A percentile compares a stretch with the other conserved stretches of the same genome.
phyloP scores from a whole-genome alignment of 2,329 filamentous ascomycete species.

The Epichloe baconii region DNA sequence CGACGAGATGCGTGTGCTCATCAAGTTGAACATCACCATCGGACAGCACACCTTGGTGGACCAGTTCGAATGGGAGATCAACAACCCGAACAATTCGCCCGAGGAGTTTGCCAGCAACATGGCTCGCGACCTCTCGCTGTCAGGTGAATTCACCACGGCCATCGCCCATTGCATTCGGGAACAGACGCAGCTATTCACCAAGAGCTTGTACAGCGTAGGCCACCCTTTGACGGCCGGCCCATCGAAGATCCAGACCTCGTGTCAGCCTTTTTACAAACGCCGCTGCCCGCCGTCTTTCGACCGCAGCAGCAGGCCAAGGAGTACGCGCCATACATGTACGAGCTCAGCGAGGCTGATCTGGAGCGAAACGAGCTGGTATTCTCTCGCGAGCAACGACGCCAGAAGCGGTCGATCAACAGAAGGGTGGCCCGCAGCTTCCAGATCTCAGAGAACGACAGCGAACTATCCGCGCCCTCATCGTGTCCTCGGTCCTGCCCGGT shows the following conservation, averaged over 20 bases:
- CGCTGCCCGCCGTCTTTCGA: conserved; percentile 70
- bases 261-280: conserved; percentile 73
- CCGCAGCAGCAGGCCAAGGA: conserved; percentile 90
- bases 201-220: conserved; percentile 82
- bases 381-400: conserved; percentile 80
- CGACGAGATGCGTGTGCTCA: conserved; percentile 91
- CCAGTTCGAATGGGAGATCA: conserved; percentile 98
- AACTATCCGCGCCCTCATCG: conserved; percentile 82
- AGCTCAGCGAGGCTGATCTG: conserved; percentile 79
- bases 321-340: conserved; percentile 84
- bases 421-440: conserved; percentile 87
- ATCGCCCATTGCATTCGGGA: conserved; percentile 97
- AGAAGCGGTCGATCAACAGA: conserved; percentile 90
- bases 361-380: conserved; percentile 88
- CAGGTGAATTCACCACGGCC: conserved; percentile 91
- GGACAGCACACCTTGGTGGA: conserved; percentile 88
- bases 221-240: conserved; percentile 88
- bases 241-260: conserved; percentile 86
- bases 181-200: conserved; percentile 86
- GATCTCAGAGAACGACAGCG: conserved; percentile 91
- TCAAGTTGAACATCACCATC: conserved; percentile 97
- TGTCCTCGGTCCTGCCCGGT: conserved; percentile 85
- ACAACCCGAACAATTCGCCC: conserved; percentile 83
- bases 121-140: conserved; percentile 78
- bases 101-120: conserved; percentile 89